Evolutionary conservation across 352 stramenopile species (phyloP), one percentile per base, ranked within the genome.

Genomic region (Phytophthora idaei): DNA sequence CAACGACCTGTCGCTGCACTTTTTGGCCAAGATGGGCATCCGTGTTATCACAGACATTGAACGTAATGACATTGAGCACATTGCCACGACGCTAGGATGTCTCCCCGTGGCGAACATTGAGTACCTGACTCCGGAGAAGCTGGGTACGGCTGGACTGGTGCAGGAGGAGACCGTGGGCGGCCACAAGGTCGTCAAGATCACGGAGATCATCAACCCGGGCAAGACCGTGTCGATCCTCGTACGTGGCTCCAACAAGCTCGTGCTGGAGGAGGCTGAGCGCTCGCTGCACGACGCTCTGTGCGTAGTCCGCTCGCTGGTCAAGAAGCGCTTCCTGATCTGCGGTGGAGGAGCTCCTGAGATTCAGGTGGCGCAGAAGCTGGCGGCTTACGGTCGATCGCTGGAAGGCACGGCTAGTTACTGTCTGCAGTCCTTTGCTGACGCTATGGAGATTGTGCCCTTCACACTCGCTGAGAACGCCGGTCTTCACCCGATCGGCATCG

Each of bases 1-100:
- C 67, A 99, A 99, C 82, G 98, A 99, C 86, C 78, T 99, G 56
- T 98, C 91, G 70, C 85, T 99, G 17, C 98, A 99, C 71, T 99
- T 99, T 72, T 74, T 99, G 32, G 97, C 97, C 73, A 99, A 99
- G 79, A 99, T 99, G 95, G 98, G 96, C 64, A 99, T 99, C 79
- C 92, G 98, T 64, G 98, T 99, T 5, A 98, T 99, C 57, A 99
- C 96, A 28, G 97, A 99, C 77, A 93, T 99, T 57, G 97, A 99
- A 77, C 87, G 98, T 51, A 95, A 84, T 47, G 98, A 99, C 81
- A 98, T 99, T 81, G 97, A 99, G 73, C 99, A 99, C 85, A 99
- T 99, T 74, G 97, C 97, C 42, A 92, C 82, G 46, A 99, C 97
- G 39, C 77, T 99, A 12, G 93, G 94, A 47, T 99, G 97, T 70